Evolutionary conservation across 1,284 basidiomycete species (phyloP).

Genomic region (Amylostereum areolatum): DNA sequence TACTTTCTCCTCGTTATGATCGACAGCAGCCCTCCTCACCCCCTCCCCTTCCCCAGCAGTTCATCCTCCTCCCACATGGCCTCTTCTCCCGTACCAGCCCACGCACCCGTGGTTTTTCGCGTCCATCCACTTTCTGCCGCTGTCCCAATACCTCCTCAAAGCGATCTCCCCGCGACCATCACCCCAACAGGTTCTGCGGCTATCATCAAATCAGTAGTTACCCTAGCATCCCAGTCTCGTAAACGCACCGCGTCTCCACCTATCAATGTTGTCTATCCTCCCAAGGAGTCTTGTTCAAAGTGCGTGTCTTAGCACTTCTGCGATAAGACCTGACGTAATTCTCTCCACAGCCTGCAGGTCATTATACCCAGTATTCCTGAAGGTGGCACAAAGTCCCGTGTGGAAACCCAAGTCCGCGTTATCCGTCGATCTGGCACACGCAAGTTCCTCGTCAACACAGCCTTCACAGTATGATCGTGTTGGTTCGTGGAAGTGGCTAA

Average conservation of each 20-base stretch:
- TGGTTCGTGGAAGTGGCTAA: constrained; percentile 81
- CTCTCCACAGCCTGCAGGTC: constrained; percentile 54
- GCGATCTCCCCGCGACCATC: not conserved
- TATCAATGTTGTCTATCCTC: constrained; percentile 58
- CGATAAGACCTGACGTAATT: constrained; percentile 7
- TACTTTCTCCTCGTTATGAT: constrained; percentile 18
- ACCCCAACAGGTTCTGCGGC: not conserved
- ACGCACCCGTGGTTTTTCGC: constrained; percentile 23
- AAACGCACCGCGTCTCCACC: constrained; percentile 35
- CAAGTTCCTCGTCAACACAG: constrained; percentile 52
- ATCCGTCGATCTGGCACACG: constrained; percentile 70
- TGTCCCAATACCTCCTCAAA: constrained; percentile 12
- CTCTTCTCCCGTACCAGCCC: constrained; percentile 2
- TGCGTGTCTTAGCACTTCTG: constrained; percentile 28
- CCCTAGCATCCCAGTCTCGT: constrained; percentile 49
- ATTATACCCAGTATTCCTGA: constrained; percentile 82
- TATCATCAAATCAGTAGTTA: constrained; percentile 50
- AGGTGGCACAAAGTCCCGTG: constrained; percentile 85
- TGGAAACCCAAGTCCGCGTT: constrained; percentile 88
- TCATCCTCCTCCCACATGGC: constrained; percentile 9
- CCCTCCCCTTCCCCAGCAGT: constrained; percentile 13
- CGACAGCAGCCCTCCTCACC: not conserved
- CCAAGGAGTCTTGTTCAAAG: constrained; percentile 71
- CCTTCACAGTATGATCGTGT: constrained; percentile 64
- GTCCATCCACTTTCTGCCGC: constrained; percentile 9